phyloP scores from a whole-genome alignment of 257 asterid species.

The Fraxinus quadrangulata region DNA sequence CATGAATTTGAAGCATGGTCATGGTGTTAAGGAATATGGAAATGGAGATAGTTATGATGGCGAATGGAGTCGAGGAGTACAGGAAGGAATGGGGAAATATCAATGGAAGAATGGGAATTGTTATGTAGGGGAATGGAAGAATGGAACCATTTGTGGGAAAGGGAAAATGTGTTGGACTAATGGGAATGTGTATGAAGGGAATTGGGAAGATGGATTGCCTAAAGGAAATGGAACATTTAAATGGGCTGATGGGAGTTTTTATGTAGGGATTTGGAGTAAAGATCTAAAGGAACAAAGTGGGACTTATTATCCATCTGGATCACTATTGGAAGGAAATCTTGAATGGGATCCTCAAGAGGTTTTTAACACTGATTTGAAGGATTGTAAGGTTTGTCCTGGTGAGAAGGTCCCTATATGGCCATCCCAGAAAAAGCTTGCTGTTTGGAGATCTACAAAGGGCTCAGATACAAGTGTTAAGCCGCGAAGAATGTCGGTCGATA shows the following conservation, averaged over 20 bases:
- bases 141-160: constrained; percentile 64
- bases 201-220: constrained; percentile 78
- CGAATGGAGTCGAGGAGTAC: constrained; percentile 78
- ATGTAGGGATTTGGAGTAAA: constrained; percentile 73
- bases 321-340: constrained; percentile 49
- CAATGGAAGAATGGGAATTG: constrained; percentile 72
- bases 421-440: constrained; percentile 77
- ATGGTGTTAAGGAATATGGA: constrained; percentile 61
- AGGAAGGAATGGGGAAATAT: constrained; percentile 74
- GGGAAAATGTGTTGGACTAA: constrained; percentile 67
- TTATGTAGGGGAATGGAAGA: constrained; percentile 74
- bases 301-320: constrained; percentile 65
- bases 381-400: constrained; percentile 53
- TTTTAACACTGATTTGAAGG: constrained; percentile 54
- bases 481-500: constrained; percentile 76
- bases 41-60: constrained; percentile 83
- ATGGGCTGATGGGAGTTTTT: constrained; percentile 77
- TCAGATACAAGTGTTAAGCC: constrained; percentile 38
- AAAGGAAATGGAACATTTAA: constrained; percentile 64
- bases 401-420: constrained; percentile 79
- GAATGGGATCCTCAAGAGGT: constrained; percentile 87
- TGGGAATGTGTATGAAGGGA: constrained; percentile 69
- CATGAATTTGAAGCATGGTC: constrained; percentile 79
- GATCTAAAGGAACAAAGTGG: constrained; percentile 69
- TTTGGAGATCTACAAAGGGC: constrained; percentile 58